Percentiles rank a stretch among this genome's conserved stretches.
phyloP scores from a whole-genome alignment of 2,329 filamentous ascomycete genomes.

The Colletotrichum navitas region DNA sequence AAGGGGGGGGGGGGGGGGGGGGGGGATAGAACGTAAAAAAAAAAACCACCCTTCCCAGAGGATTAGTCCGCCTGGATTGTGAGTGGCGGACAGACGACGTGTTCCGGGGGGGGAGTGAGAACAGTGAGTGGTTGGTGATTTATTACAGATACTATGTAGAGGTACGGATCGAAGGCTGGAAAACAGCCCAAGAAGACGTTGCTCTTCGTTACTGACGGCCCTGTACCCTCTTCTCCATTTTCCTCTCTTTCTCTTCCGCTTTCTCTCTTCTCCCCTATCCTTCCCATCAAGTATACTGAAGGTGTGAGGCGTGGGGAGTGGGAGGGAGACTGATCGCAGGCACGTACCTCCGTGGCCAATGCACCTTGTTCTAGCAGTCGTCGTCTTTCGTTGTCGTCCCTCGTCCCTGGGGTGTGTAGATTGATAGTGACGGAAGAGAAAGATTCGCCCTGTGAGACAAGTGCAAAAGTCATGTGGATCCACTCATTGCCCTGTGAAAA shows the following conservation, averaged over 20 bases:
- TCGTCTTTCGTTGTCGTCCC: slow-evolving; percentile 7
- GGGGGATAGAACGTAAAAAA: not conserved
- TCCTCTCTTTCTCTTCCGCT: not conserved
- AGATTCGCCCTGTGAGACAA: slow-evolving; percentile 18
- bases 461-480: slow-evolving; percentile 2
- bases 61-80: not conserved
- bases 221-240: not conserved
- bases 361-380: not conserved
- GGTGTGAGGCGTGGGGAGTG: not conserved
- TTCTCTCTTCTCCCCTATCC: not conserved
- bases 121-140: slow-evolving; percentile 15
- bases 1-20: not conserved
- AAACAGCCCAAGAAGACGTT: not conserved
- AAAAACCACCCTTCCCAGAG: too few relatives aligned
- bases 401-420: slow-evolving; percentile 11
- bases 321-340: not conserved
- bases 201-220: not conserved
- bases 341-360: slow-evolving; percentile 8
- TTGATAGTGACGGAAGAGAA: slow-evolving; percentile 24
- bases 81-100: slow-evolving; percentile 19
- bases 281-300: not conserved
- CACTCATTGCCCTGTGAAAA: slow-evolving; percentile 12
- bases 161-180: not conserved
- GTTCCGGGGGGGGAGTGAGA: slow-evolving; percentile 12
- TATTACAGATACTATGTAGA: not conserved